phyloP scores from a whole-genome alignment of 2,329 filamentous ascomycete genomes.

The Cladophialophora carrionii region DNA sequence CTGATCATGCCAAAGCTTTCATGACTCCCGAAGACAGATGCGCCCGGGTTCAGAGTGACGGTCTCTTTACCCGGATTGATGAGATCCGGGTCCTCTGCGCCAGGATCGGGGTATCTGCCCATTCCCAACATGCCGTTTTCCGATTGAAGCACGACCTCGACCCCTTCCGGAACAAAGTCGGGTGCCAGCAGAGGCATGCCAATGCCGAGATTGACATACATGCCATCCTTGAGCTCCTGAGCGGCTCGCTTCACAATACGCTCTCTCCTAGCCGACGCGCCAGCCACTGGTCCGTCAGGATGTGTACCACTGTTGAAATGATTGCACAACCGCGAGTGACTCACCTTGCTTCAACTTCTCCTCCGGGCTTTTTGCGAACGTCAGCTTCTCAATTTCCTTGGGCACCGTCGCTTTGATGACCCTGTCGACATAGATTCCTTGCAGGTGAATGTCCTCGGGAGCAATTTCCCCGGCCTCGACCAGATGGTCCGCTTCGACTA shows the following conservation, averaged over 20 bases:
- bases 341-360: background rate
- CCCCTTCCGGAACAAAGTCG: background rate
- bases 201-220: background rate
- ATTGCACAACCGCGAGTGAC: background rate
- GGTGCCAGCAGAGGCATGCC: background rate
- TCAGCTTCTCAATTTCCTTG: slow-evolving; percentile 8
- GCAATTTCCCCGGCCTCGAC: slow-evolving; percentile 8
- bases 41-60: background rate
- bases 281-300: background rate
- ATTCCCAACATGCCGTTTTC: background rate
- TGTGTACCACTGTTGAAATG: background rate
- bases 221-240: background rate
- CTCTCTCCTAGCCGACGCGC: background rate
- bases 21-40: background rate
- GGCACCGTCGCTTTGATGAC: slow-evolving; percentile 12
- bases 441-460: slow-evolving; percentile 11
- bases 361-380: background rate
- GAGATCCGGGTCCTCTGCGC: background rate
- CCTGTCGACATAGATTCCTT: slow-evolving; percentile 10
- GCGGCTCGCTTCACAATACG: background rate
- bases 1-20: background rate
- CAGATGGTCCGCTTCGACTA: background rate
- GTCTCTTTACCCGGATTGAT: background rate
- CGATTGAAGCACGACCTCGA: background rate
- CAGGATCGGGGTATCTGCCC: background rate